These are phyloP conservation scores for Pythium brachiatum DNA, from an alignment of 352 stramenopile species.

Conservation along the genomic window DNA sequence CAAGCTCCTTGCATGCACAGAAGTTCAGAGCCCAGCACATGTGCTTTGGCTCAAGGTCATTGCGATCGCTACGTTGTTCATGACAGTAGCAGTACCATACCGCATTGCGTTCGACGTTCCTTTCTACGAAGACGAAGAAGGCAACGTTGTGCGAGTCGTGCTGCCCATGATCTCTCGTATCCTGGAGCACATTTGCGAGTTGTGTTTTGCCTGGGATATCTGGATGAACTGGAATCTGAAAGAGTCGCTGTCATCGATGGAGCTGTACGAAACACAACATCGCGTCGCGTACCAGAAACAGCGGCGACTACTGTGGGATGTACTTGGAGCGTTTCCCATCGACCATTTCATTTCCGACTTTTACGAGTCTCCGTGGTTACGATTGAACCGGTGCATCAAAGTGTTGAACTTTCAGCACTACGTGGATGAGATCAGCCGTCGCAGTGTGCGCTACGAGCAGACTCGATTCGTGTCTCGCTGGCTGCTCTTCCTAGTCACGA, in stretches of 20 bases:
- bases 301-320: constrained; percentile 36
- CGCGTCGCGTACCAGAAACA: constrained; percentile 36
- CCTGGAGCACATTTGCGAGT: constrained; percentile 40
- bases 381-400: constrained; percentile 50
- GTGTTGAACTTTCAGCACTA: constrained; percentile 54
- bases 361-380: constrained; percentile 34
- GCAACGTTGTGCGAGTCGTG: constrained; percentile 22
- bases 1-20: constrained; percentile 35
- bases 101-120: constrained; percentile 41
- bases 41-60: constrained; percentile 38
- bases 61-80: constrained; percentile 33
- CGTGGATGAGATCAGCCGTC: constrained; percentile 46
- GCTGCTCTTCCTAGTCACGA: constrained; percentile 40
- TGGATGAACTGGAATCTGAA: constrained; percentile 63
- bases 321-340: constrained; percentile 44
- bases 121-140: constrained; percentile 16
- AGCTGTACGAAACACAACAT: constrained; percentile 48
- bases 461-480: constrained; percentile 41
- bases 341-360: constrained; percentile 54
- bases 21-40: constrained; percentile 44
- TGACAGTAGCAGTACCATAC: constrained; percentile 42
- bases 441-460: constrained; percentile 48
- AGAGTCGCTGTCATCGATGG: constrained; percentile 40
- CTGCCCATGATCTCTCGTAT: constrained; percentile 20
- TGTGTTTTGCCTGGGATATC: constrained; percentile 54